A percentile compares a stretch with the other conserved stretches of the same genome.
Evolutionary conservation across 129 eudicot species (phyloP).

Genomic region (Flaveria sonorensis): DNA sequence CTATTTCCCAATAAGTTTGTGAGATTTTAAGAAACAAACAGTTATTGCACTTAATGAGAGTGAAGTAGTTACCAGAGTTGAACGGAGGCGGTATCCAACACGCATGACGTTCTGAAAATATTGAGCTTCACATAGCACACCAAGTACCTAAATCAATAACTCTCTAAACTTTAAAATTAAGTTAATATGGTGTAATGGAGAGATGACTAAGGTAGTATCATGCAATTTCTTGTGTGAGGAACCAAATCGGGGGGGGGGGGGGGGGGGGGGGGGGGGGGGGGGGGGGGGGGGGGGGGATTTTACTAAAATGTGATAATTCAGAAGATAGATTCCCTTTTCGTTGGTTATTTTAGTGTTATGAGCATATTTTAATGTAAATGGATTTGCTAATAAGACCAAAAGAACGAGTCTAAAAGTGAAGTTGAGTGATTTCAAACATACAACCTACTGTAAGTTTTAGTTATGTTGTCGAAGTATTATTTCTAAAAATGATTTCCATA

Average conservation of each 20-base stretch:
- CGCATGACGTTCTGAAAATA: constrained; percentile 99
- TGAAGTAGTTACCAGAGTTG: constrained; percentile 74
- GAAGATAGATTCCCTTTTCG: not conserved
- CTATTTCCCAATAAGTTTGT: constrained; percentile 4
- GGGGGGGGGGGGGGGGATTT: no score
- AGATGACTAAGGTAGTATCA: not conserved
- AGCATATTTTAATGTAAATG: not conserved
- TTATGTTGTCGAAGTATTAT: not conserved
- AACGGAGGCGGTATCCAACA: constrained; percentile 88
- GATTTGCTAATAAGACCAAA: not conserved
- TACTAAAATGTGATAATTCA: not conserved
- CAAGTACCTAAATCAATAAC: constrained; percentile 62
- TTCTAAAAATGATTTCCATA: not conserved
- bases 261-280: no score
- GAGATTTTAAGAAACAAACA: not conserved
- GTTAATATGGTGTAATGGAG: not conserved
- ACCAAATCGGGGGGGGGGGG: no score
- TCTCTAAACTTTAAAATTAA: not conserved
- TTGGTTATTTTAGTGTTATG: not conserved
- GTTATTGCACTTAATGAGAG: constrained; percentile 5
- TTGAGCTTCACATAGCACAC: constrained; percentile 89
- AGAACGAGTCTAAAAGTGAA: not conserved
- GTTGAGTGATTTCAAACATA: not conserved
- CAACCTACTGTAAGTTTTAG: not conserved
- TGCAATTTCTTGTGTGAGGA: not conserved